A percentile compares a stretch with the other conserved stretches of the same genome.
These are phyloP conservation scores for Firmiana major DNA, from an alignment of 345 rosid species.

Conservation along the genomic window DNA sequence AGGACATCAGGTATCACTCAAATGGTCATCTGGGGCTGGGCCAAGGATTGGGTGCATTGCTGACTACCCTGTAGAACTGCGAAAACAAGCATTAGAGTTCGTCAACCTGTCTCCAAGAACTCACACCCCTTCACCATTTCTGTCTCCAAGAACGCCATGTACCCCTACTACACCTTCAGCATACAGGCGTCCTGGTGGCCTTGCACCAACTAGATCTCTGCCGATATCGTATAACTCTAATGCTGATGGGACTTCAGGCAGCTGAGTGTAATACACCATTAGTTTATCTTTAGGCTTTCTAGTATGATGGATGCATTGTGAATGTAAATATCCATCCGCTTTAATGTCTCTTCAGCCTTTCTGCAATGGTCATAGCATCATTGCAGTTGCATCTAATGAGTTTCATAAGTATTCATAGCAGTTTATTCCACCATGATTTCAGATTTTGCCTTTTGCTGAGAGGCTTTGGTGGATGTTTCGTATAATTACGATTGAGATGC, in stretches of 20 bases:
- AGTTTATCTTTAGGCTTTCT: neutral
- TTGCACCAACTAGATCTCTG: constrained; percentile 17
- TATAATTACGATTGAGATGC: too few species aligned
- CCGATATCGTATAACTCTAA: neutral
- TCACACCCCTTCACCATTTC: constrained; percentile 29
- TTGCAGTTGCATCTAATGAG: neutral
- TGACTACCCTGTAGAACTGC: constrained; percentile 71
- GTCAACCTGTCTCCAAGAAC: constrained; percentile 71
- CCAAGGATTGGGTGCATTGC: constrained; percentile 89
- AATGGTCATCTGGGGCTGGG: constrained; percentile 85
- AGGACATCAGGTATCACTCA: constrained; percentile 69
- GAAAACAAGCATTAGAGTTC: constrained; percentile 78
- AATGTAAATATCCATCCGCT: neutral
- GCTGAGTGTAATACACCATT: neutral
- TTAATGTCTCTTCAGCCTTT: neutral
- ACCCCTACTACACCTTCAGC: constrained; percentile 26
- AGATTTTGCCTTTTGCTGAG: neutral
- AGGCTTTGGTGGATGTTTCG: too few species aligned
- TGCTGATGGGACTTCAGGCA: constrained; percentile 4
- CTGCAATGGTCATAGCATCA: neutral
- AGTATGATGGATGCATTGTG: neutral
- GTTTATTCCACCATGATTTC: neutral
- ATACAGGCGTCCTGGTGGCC: neutral
- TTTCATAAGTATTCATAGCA: neutral
- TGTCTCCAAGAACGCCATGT: neutral